Base-by-base conservation (phyloP, 441 rosid species). In the Erodium moschatum region DNA sequence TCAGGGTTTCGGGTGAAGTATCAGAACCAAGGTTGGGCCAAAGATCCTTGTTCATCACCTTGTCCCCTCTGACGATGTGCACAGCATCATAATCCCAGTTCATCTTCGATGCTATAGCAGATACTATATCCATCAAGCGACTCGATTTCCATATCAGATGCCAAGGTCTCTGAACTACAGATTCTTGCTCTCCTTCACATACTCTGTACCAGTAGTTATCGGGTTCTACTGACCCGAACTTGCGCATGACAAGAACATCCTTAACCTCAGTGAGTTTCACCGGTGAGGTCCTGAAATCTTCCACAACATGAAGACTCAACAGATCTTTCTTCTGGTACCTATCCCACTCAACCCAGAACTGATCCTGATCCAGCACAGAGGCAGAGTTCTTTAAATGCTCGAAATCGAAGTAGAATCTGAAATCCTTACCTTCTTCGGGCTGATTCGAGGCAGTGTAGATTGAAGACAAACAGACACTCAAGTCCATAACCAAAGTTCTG, bases 121-220 rank as follows among this genome's bases (percentile, higher is more conserved):
- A 74, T 13, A 91, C 96, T 16, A 93, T 93, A 75, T 93, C 88
- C 97, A 93, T 93, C 75, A 93, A 70, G 68, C 97, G 86, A 90
- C 91, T 93, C 0, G 98, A 93, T 79, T 93, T 91, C 96, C 96
- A 93, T 71, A 91, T 69, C 0, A 95, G 79, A 12, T 88, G 86
- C 97, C 97, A 94, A 1, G 97, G 98, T 83, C 98, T 82, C 48
- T 87, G 85, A 6, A 94, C 74, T 69, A 81, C 82, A 73, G 88
- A 89, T 0, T 95, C 84, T 2, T 92, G 89, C 74, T 84, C 82
- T 69, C 98, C 98, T 81, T 94, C 98, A 35, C 97, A 91, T 21
- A 94, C 97, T 75, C 96, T 78, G 72, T 91, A 94, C 97, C 97
- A 94, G 70, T 91, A 91, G 73, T 94, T 91, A 54, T 94, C 97